phyloP scores from a whole-genome alignment of 2,329 filamentous ascomycete species.

The Drechslera avenae region DNA sequence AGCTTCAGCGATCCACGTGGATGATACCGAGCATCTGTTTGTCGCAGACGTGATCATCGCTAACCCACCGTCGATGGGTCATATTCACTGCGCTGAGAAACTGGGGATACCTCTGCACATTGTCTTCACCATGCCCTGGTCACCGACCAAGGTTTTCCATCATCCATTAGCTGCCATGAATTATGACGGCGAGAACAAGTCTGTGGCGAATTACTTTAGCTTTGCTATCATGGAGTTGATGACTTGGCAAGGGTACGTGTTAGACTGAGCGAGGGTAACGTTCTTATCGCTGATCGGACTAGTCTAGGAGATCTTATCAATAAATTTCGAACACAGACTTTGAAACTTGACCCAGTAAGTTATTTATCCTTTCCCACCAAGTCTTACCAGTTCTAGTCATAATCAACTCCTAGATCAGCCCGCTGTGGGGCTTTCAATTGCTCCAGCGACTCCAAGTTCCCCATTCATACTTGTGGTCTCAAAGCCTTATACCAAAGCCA shows the following conservation, averaged over 20 bases:
- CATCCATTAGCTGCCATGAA: conserved; percentile 59
- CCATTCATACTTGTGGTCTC: conserved; percentile 56
- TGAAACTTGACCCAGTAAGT: conserved; percentile 51
- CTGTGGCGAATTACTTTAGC: conserved; percentile 52
- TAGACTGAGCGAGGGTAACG: background rate
- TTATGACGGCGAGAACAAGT: conserved; percentile 40
- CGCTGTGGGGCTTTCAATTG: conserved; percentile 48
- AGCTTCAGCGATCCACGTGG: conserved; percentile 17
- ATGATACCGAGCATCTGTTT: conserved; percentile 60
- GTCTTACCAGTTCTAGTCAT: background rate
- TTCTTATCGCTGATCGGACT: background rate
- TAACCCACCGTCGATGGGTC: conserved; percentile 33
- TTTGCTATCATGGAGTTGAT: conserved; percentile 57
- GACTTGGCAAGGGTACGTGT: conserved; percentile 54
- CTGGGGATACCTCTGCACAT: conserved; percentile 75
- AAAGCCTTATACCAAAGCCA: conserved; percentile 36
- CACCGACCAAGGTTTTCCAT: conserved; percentile 53
- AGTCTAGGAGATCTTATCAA: conserved; percentile 56
- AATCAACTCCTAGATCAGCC: conserved; percentile 22
- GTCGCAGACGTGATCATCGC: conserved; percentile 65
- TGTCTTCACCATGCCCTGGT: conserved; percentile 77
- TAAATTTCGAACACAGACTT: conserved; percentile 45
- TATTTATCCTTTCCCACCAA: background rate
- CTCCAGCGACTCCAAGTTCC: conserved; percentile 49
- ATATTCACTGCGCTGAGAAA: conserved; percentile 72